Base-by-base conservation (phyloP, 1,139 yeast genomes). In the Diutina siamensis region DNA sequence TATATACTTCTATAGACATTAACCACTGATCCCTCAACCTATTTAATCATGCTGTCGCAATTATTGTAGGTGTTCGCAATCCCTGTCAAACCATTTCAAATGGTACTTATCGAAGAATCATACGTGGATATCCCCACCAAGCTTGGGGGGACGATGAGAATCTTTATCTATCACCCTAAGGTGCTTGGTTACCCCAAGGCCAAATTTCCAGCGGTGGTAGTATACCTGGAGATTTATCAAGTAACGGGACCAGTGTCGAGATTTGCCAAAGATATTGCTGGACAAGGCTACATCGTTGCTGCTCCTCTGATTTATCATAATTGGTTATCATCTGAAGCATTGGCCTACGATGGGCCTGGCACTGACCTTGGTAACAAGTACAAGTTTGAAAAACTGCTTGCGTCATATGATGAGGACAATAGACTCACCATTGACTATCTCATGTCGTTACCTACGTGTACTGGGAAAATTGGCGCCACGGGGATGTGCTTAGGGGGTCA, bases 401-500 rank as follows among this genome's bases (percentile, higher is more conserved):
- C 67, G 51, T 80, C 88, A 2, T 84, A 84, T 57, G 94, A 84
- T 55, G 94, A 83, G 58, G 94, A 84, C 60, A 78, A 74, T 55
- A 68, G 63, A 44, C 63, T 83, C 50, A 71, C 86, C 22, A 69
- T 83, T 54, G 87, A 82, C 55, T 78, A 81, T 55, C 68, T 84
- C 50, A 59, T 61, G 46, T 57, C 72, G 2, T 66, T 83, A 51
- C 67, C 72, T 2, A 81, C 86, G 3, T 83, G 85, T 58, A 80
- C 76, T 51, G 92, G 92, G 41, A 75, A 71, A 50, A 73, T 83
- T 52, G 94, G 94, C 27, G 82, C 89, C 45, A 82, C 92, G 2
- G 94, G 94, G 21, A 84, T 84, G 89, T 84, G 94, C 58, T 74
- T 84, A 20, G 94, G 94, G 19, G 94, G 94, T 2, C 94, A 84